These are phyloP conservation scores for Pseudocercospora vitis DNA, from an alignment of 2,329 filamentous ascomycete species.

Conservation along the genomic window DNA sequence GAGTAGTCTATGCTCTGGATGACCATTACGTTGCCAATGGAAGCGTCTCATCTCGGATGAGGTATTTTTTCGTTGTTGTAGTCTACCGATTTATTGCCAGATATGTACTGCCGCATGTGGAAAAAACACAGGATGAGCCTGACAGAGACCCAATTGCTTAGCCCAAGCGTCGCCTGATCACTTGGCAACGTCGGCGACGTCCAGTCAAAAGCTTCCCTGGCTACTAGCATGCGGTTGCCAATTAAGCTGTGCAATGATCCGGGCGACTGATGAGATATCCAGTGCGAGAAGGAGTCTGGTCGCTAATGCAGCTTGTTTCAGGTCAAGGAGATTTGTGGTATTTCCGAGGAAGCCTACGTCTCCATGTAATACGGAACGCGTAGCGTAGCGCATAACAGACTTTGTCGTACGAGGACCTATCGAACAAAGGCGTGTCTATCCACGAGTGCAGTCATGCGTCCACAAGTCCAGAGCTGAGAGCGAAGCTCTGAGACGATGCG, in stretches of 20 bases:
- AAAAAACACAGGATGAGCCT: background rate
- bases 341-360: slow-evolving; percentile 1
- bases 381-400: slow-evolving; percentile 1
- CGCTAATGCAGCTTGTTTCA: background rate
- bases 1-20: background rate
- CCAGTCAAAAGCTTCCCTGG: slow-evolving; percentile 4
- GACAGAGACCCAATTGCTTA: background rate
- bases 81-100: background rate
- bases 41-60: background rate
- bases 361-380: background rate
- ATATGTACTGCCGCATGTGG: background rate
- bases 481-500: background rate
- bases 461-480: slow-evolving; percentile 7
- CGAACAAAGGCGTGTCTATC: slow-evolving; percentile 1
- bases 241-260: background rate
- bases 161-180: background rate
- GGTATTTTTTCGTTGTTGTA: background rate
- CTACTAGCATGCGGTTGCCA: background rate
- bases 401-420: slow-evolving; percentile 6
- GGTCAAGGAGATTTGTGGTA: background rate
- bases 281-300: background rate
- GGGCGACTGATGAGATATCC: background rate
- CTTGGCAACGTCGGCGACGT: background rate
- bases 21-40: background rate
- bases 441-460: slow-evolving; percentile 2